phyloP scores from a whole-genome alignment of 257 asterid genomes.

The Nyctanthes arbortristis region DNA sequence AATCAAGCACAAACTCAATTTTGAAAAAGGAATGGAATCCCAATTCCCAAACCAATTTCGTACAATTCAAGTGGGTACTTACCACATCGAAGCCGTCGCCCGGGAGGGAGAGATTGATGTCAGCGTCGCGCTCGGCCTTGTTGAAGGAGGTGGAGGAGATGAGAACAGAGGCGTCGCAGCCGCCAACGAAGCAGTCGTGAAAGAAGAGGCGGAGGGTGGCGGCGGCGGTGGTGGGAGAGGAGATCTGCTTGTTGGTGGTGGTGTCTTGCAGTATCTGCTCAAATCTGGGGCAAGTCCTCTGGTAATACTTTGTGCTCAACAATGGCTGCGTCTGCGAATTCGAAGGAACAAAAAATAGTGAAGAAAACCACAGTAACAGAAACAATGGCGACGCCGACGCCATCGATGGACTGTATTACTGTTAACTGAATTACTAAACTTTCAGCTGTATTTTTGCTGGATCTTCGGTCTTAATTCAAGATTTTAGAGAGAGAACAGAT shows the following conservation, averaged over 20 bases:
- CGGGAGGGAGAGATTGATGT: slow-evolving; percentile 87
- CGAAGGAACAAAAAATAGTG: slow-evolving; percentile 23
- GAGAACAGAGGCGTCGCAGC: slow-evolving; percentile 91
- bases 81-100: slow-evolving; percentile 91
- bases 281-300: slow-evolving; percentile 61
- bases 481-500: background rate
- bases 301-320: slow-evolving; percentile 53
- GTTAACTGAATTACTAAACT: background rate
- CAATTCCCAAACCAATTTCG: too few relatives aligned
- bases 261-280: slow-evolving; percentile 69
- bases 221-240: slow-evolving; percentile 94
- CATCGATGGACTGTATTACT: slow-evolving; percentile 17
- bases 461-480: background rate
- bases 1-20: too few relatives aligned
- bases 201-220: slow-evolving; percentile 90
- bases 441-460: background rate
- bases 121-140: slow-evolving; percentile 89
- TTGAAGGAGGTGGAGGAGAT: slow-evolving; percentile 74
- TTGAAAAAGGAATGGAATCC: too few relatives aligned
- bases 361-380: slow-evolving; percentile 24
- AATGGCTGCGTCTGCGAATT: slow-evolving; percentile 21
- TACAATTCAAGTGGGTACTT: background rate
- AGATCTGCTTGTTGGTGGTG: slow-evolving; percentile 82
- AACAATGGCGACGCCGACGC: slow-evolving; percentile 37
- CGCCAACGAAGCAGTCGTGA: slow-evolving; percentile 86